Conservation (phyloP, 1,284 basidiomycete species). For the Sporisorium scitamineum region DNA sequence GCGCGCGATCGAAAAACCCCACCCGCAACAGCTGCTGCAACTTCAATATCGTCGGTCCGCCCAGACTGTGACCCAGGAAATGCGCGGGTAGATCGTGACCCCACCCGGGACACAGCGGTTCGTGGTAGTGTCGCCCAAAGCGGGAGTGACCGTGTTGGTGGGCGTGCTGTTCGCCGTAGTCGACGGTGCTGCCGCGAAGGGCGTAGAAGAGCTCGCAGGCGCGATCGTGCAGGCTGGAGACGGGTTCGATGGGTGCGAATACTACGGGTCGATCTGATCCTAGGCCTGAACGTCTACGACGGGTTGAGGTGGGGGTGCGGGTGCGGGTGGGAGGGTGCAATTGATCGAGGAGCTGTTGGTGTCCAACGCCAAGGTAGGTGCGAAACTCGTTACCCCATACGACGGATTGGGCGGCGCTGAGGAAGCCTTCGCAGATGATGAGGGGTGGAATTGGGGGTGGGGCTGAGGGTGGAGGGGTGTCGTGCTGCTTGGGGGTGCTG, state of each 20-base stretch:
- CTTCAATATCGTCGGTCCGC: slow-evolving; percentile 63
- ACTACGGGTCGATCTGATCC: slow-evolving; percentile 24
- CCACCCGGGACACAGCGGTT: slow-evolving; percentile 74
- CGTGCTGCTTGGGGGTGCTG: no score
- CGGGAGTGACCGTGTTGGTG: slow-evolving; percentile 70
- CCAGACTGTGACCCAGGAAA: slow-evolving; percentile 75
- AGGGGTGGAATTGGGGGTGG: slow-evolving; percentile 69
- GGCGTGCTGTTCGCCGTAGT: slow-evolving; percentile 71
- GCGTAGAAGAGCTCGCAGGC: slow-evolving; percentile 76
- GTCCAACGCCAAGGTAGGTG: slow-evolving; percentile 40
- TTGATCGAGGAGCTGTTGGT: slow-evolving; percentile 41
- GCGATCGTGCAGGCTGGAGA: slow-evolving; percentile 75
- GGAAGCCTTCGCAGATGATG: slow-evolving; percentile 75
- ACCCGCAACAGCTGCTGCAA: slow-evolving; percentile 43
- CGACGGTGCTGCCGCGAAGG: slow-evolving; percentile 73
- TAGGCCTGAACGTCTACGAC: slow-evolving; percentile 2
- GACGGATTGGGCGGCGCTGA: slow-evolving; percentile 71
- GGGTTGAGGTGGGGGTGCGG: neutral
- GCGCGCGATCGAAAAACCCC: slow-evolving; percentile 48
- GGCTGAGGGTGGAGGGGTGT: neutral
- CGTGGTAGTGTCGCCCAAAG: slow-evolving; percentile 71
- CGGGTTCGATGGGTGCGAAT: slow-evolving; percentile 71
- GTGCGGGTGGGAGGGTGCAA: neutral
- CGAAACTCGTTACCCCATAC: slow-evolving; percentile 71
- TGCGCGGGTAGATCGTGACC: slow-evolving; percentile 72